Conservation (phyloP, 2,329 filamentous ascomycete genomes). For the Alternaria brassicicola region DNA sequence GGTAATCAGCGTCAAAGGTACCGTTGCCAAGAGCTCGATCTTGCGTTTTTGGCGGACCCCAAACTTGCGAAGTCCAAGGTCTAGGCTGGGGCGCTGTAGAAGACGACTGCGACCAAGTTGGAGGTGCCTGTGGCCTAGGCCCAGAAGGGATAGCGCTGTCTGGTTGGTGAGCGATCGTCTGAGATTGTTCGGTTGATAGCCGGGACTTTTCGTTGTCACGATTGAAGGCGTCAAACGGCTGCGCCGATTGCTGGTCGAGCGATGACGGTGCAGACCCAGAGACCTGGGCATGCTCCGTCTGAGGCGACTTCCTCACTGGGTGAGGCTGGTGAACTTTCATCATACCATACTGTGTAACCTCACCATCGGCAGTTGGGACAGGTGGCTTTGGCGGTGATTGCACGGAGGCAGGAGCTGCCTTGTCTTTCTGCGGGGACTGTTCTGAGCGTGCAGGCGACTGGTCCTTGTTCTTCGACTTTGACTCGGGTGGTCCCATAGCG, state of each 20-base stretch:
- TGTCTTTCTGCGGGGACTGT: constrained; percentile 54
- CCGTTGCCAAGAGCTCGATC: constrained; percentile 78
- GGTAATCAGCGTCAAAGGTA: constrained; percentile 70
- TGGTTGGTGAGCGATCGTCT: constrained; percentile 22
- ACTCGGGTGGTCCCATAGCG: constrained; percentile 64
- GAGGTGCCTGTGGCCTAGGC: constrained; percentile 35
- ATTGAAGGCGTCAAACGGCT: constrained; percentile 26
- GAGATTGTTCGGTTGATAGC: constrained; percentile 24
- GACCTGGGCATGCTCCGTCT: constrained; percentile 21
- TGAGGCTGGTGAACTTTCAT: constrained; percentile 67
- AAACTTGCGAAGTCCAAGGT: constrained; percentile 63
- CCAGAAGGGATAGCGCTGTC: constrained; percentile 24
- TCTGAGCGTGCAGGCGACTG: constrained; percentile 44
- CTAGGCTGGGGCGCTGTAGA: constrained; percentile 34
- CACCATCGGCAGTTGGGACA: constrained; percentile 62
- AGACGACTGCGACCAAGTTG: constrained; percentile 38
- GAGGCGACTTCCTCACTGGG: constrained; percentile 49
- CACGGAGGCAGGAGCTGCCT: constrained; percentile 43
- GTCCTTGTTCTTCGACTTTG: constrained; percentile 47
- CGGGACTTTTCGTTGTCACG: constrained; percentile 29
- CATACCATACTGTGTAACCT: constrained; percentile 65
- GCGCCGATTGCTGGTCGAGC: constrained; percentile 22
- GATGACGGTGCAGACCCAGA: constrained; percentile 24
- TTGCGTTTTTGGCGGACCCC: constrained; percentile 71
- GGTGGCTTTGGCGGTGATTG: constrained; percentile 63